phyloP scores from a whole-genome alignment of 164 flowering plant species.

The Cinnamomum micranthum region DNA sequence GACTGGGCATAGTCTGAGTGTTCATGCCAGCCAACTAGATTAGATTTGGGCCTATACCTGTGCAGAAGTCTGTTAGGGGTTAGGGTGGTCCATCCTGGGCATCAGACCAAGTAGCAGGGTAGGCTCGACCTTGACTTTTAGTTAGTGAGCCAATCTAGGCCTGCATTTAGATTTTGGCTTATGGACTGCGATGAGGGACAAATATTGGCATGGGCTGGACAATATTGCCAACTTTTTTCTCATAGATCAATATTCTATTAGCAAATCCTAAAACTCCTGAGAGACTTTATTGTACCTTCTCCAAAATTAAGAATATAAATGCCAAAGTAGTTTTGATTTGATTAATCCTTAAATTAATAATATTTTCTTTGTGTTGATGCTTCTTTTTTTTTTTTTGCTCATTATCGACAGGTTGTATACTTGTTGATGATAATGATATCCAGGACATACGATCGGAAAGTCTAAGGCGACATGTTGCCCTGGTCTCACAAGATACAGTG shows the following conservation, averaged over 20 bases:
- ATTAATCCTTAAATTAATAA: background rate
- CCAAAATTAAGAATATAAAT: background rate
- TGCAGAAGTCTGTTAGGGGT: background rate
- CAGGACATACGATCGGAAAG: constrained; percentile 44
- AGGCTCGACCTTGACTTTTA: background rate
- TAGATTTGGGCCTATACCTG: no score
- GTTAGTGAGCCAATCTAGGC: background rate
- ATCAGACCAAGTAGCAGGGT: background rate
- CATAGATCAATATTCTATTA: background rate
- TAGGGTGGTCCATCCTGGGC: background rate
- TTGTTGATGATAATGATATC: constrained; percentile 59
- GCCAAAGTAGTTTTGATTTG: background rate
- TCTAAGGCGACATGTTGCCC: constrained; percentile 77
- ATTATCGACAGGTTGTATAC: constrained; percentile 48
- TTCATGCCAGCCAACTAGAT: no score
- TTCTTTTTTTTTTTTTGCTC: background rate
- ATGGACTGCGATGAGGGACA: background rate
- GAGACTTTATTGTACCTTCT: background rate
- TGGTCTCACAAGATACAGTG: constrained; percentile 93
- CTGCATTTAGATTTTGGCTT: background rate
- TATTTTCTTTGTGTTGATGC: background rate
- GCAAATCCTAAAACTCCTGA: background rate
- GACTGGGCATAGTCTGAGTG: no score
- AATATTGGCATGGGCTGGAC: background rate
- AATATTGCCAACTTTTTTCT: background rate